A percentile compares a stretch with the other conserved stretches of the same genome.
These are phyloP conservation scores for Wickerhamomyces kurtzmanii DNA, from an alignment of 805 yeast genomes.

Conservation along the genomic window DNA sequence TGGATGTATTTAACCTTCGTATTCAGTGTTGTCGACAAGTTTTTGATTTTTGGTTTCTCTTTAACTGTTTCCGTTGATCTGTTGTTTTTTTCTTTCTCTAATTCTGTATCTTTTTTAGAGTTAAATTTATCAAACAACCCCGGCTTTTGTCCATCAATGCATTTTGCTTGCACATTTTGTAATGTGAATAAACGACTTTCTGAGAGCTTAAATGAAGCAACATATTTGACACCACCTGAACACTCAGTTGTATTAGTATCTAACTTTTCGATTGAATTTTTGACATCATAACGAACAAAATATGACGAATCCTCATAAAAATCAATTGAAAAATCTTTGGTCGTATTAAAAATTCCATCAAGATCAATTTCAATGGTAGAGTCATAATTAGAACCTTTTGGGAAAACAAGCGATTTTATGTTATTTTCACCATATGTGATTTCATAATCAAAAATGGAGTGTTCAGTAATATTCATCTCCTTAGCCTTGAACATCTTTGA, in stretches of 20 bases:
- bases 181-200: conserved; percentile 41
- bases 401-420: conserved; percentile 28
- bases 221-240: conserved; percentile 21
- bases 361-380: conserved; percentile 25
- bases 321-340: conserved; percentile 23
- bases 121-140: conserved; percentile 10
- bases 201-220: conserved; percentile 35
- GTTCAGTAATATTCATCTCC: conserved; percentile 50
- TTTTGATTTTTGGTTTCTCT: no score
- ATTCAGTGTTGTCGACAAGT: conserved; percentile 7
- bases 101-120: conserved; percentile 10
- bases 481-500: conserved; percentile 60
- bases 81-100: conserved; percentile 13
- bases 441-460: conserved; percentile 38
- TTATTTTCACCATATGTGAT: conserved; percentile 20
- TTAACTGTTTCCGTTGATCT: no score
- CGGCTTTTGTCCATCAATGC: conserved; percentile 18
- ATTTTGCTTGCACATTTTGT: conserved; percentile 32
- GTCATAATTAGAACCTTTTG: conserved; percentile 32
- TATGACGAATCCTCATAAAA: conserved; percentile 20
- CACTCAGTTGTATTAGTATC: conserved; percentile 28
- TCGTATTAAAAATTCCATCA: conserved; percentile 18
- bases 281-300: conserved; percentile 15
- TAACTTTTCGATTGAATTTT: conserved; percentile 12
- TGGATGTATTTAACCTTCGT: conserved; percentile 24